phyloP scores from a whole-genome alignment of 2,329 filamentous ascomycete genomes.

The Verticillium zaregamsianum region DNA sequence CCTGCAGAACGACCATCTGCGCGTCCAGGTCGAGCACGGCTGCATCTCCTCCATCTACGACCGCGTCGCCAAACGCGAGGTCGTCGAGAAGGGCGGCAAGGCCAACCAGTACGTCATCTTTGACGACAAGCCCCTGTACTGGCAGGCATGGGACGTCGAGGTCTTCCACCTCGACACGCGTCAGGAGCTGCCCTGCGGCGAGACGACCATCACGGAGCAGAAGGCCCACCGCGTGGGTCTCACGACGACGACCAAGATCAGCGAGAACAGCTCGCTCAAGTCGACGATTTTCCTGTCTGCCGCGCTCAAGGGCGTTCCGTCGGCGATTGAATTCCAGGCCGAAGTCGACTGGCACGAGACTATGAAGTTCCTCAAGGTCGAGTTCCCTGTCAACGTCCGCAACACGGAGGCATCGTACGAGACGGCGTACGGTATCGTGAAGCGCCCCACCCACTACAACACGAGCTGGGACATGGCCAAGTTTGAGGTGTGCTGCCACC shows the following conservation, averaged over 20 bases:
- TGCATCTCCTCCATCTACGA: slow-evolving; percentile 84
- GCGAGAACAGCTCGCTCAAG: slow-evolving; percentile 78
- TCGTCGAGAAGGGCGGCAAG: slow-evolving; percentile 69
- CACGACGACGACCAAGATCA: slow-evolving; percentile 81
- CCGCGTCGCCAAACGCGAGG: slow-evolving; percentile 65
- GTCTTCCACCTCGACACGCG: slow-evolving; percentile 90
- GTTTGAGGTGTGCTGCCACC: slow-evolving; percentile 94
- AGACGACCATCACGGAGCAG: slow-evolving; percentile 67
- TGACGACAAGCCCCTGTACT: slow-evolving; percentile 95
- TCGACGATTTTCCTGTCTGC: slow-evolving; percentile 79
- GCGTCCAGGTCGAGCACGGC: slow-evolving; percentile 67
- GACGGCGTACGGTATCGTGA: slow-evolving; percentile 86
- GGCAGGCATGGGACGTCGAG: slow-evolving; percentile 98
- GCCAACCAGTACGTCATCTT: slow-evolving; percentile 92
- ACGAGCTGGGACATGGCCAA: slow-evolving; percentile 97
- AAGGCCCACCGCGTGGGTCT: slow-evolving; percentile 76
- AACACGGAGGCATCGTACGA: slow-evolving; percentile 95
- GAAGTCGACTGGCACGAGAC: slow-evolving; percentile 97
- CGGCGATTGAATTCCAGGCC: slow-evolving; percentile 71
- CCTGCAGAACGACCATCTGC: slow-evolving; percentile 73
- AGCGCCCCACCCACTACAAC: slow-evolving; percentile 94
- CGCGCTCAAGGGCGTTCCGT: slow-evolving; percentile 58
- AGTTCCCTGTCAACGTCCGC: slow-evolving; percentile 88
- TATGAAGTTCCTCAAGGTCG: slow-evolving; percentile 98
- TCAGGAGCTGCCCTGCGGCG: slow-evolving; percentile 65